phyloP scores from a whole-genome alignment of 2,329 filamentous ascomycete species.

The Epichloe glyceriae region DNA sequence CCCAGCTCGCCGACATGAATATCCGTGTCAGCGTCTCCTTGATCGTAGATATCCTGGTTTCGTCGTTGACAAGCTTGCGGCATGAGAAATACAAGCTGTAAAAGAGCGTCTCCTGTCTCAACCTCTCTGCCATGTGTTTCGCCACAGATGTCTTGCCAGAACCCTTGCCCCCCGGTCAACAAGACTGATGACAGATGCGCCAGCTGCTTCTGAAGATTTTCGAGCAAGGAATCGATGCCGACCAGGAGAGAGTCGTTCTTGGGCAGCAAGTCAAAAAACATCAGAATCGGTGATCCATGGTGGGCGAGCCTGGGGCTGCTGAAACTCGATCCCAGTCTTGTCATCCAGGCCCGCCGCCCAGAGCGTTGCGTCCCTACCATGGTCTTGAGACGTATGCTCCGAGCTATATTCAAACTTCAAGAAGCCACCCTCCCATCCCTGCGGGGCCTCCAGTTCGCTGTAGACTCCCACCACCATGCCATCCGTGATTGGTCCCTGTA shows the following conservation, averaged over 20 bases:
- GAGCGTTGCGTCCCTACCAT: slow-evolving; percentile 33
- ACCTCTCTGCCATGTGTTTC: slow-evolving; percentile 58
- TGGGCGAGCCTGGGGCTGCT: slow-evolving; percentile 57
- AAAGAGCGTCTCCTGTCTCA: slow-evolving; percentile 63
- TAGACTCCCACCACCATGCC: slow-evolving; percentile 60
- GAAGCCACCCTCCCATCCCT: slow-evolving; percentile 72
- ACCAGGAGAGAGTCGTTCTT: slow-evolving; percentile 52
- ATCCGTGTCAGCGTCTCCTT: slow-evolving; percentile 76
- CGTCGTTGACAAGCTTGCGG: slow-evolving; percentile 76
- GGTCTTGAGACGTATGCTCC: slow-evolving; percentile 24
- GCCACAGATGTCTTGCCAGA: slow-evolving; percentile 80
- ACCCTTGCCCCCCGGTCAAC: slow-evolving; percentile 76
- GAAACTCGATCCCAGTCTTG: slow-evolving; percentile 62
- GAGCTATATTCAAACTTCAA: slow-evolving; percentile 53
- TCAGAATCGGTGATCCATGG: slow-evolving; percentile 35
- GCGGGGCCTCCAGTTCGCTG: slow-evolving; percentile 37
- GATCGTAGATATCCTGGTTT: slow-evolving; percentile 77
- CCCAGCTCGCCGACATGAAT: slow-evolving; percentile 87
- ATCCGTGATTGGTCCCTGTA: slow-evolving; percentile 80
- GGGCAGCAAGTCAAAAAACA: slow-evolving; percentile 40
- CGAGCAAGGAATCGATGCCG: slow-evolving; percentile 68
- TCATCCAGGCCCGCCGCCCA: slow-evolving; percentile 75
- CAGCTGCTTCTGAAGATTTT: slow-evolving; percentile 61
- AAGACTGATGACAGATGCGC: slow-evolving; percentile 80
- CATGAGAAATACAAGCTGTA: slow-evolving; percentile 81